These are phyloP conservation scores for Pelagomonas calceolata DNA, from an alignment of 108 stramenopile genomes.

Conservation along the genomic window DNA sequence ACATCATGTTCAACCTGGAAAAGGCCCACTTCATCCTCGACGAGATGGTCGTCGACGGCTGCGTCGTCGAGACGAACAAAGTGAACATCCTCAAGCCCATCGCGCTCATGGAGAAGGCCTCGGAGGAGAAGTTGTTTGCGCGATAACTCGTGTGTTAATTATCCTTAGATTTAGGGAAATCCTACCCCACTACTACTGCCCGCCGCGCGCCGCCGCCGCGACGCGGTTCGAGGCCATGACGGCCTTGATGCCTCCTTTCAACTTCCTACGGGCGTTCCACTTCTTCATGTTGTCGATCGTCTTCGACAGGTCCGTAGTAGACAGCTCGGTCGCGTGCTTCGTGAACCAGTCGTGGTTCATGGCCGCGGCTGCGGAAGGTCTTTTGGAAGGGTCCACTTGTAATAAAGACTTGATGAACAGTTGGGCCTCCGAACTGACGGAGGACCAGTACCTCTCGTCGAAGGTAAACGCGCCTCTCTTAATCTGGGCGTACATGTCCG, in stretches of 20 bases:
- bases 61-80: constrained; percentile 81
- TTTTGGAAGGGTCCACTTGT: constrained; percentile 53
- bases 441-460: constrained; percentile 60
- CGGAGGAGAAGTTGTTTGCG: not conserved
- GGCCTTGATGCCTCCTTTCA: constrained; percentile 54
- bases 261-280: constrained; percentile 57
- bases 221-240: constrained; percentile 29
- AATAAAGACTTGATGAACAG: constrained; percentile 56
- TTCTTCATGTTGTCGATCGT: constrained; percentile 49
- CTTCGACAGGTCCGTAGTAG: constrained; percentile 39
- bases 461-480: constrained; percentile 2
- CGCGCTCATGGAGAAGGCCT: constrained; percentile 59
- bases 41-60: constrained; percentile 91
- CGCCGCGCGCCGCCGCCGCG: too few species aligned
- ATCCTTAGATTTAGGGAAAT: too few species aligned
- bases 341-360: constrained; percentile 4
- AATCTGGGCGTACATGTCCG: constrained; percentile 57
- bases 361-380: constrained; percentile 39
- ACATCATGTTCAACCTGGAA: constrained; percentile 94
- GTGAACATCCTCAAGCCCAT: constrained; percentile 70
- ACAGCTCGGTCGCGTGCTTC: constrained; percentile 36
- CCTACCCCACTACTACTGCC: too few species aligned
- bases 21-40: constrained; percentile 87
- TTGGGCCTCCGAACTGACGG: constrained; percentile 66
- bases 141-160: too few species aligned